These are phyloP conservation scores for Russula sp. DNA, from an alignment of 768 basidiomycete species.

Conservation along the genomic window DNA sequence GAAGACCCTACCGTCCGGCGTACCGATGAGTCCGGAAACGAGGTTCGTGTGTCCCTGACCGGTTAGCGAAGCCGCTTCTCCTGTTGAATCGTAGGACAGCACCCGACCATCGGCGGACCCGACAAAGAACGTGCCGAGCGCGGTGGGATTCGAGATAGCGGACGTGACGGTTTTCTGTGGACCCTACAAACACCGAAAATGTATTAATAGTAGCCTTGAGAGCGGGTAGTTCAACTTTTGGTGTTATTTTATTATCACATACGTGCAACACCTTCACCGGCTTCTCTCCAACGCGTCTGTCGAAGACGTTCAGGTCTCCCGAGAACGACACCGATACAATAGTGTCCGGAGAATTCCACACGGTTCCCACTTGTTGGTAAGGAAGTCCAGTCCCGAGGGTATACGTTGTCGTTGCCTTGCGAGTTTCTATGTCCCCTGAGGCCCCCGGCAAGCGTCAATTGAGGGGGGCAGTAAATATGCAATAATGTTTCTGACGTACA, in stretches of 20 bases:
- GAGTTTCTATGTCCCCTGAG: conserved; percentile 77
- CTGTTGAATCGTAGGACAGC: conserved; percentile 55
- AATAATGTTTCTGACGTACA: conserved; percentile 46
- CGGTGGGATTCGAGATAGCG: conserved; percentile 39
- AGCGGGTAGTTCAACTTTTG: conserved; percentile 6
- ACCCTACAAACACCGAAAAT: conserved; percentile 46
- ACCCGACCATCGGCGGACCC: conserved; percentile 80
- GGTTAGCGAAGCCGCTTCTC: conserved; percentile 46
- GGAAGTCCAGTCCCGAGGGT: conserved; percentile 68
- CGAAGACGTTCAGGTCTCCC: conserved; percentile 80
- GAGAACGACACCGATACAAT: conserved; percentile 82
- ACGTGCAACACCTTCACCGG: conserved; percentile 63
- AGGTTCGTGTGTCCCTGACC: conserved; percentile 72
- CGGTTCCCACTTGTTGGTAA: conserved; percentile 84
- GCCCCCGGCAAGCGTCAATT: neutral
- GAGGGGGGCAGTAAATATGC: neutral
- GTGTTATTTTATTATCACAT: conserved; percentile 29
- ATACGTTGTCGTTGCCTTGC: conserved; percentile 67
- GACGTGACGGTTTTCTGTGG: conserved; percentile 81
- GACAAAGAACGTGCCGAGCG: conserved; percentile 65
- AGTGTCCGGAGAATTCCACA: conserved; percentile 69
- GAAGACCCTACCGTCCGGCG: conserved; percentile 51
- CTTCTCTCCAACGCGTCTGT: conserved; percentile 62
- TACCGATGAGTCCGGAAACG: conserved; percentile 58
- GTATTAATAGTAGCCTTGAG: neutral